Base-by-base conservation (phyloP, 2,329 filamentous ascomycete species). In the Cercospora citrullina region DNA sequence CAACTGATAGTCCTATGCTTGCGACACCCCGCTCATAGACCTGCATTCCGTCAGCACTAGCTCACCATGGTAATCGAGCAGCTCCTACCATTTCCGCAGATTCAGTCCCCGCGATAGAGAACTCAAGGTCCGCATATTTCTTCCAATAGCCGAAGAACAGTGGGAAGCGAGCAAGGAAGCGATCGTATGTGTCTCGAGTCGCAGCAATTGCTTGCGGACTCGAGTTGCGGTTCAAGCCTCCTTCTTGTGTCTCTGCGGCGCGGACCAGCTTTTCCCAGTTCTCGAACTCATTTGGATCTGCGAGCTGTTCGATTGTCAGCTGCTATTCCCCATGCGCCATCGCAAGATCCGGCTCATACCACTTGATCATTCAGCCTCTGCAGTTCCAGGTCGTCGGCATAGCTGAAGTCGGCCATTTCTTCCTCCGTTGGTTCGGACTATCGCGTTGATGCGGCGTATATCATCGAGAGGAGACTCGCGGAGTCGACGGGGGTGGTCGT, bases 91-190 rank as follows among this genome's bases (percentile, higher is more conserved):
- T 96, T 80, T 98, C 95, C 64, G 95, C 95, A 53, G 94, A 94
- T 83, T 99, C 95, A 5, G 95, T 96, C 18, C 95, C 95, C 4
- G 93, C 93, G 72, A 99, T 97, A 61, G 93, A 93, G 82, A 99
- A 99, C 78, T 99, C 95, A 71, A 96, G 86, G 76, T 98, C 94
- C 77, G 95, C 95, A 85, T 98, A 99, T 80, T 97, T 98, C 84
- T 98, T 98, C 95, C 95, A 99, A 83, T 98, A 99, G 63, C 94
- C 95, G 76, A 98, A 99, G 45, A 98, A 88, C 10, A 98, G 86
- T 2, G 95, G 95, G 72, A 97, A 99, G 78, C 97, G 97, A 69
- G 92, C 88, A 23, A 99, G 90, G 77, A 99, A 96, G 59, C 91
- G 89, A 79, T 99, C 94, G 83, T 96, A 98, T 70, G 92, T 88